phyloP scores from a whole-genome alignment of 306 rosid species.

The Cicer cuneatum region DNA sequence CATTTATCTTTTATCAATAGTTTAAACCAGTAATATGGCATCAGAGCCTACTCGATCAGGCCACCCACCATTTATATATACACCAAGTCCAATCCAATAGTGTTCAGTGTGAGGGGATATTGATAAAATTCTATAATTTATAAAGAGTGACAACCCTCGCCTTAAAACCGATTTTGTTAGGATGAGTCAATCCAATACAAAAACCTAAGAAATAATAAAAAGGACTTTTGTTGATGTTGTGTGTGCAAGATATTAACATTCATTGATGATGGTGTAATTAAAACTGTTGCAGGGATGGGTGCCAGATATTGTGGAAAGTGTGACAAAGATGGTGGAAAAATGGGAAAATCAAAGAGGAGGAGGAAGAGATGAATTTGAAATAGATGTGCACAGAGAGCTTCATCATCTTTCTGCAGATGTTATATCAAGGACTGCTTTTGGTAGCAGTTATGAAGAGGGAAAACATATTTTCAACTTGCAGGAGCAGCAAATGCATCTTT shows the following conservation, averaged over 20 bases:
- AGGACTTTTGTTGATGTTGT: background rate
- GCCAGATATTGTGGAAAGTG: slow-evolving; percentile 69
- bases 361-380: slow-evolving; percentile 64
- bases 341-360: slow-evolving; percentile 61
- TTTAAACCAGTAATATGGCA: too few relatives aligned
- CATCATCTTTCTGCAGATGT: slow-evolving; percentile 66
- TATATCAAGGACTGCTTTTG: slow-evolving; percentile 80
- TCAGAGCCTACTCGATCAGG: too few relatives aligned
- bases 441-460: slow-evolving; percentile 79
- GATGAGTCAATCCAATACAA: too few relatives aligned
- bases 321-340: slow-evolving; percentile 54
- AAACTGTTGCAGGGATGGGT: slow-evolving; percentile 66
- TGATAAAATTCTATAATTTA: too few relatives aligned
- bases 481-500: slow-evolving; percentile 70
- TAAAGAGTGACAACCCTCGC: too few relatives aligned
- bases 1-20: too few relatives aligned
- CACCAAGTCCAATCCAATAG: too few relatives aligned
- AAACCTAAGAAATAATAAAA: too few relatives aligned
- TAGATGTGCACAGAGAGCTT: slow-evolving; percentile 65
- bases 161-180: too few relatives aligned
- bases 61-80: too few relatives aligned
- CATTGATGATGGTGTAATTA: background rate
- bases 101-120: too few relatives aligned
- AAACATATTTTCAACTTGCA: slow-evolving; percentile 69
- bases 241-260: background rate